Evolutionary conservation across 495 filamentous ascomycete genomes (phyloP), one percentile per base, ranked within the genome.

Genomic region (Durotheca rogersii): DNA sequence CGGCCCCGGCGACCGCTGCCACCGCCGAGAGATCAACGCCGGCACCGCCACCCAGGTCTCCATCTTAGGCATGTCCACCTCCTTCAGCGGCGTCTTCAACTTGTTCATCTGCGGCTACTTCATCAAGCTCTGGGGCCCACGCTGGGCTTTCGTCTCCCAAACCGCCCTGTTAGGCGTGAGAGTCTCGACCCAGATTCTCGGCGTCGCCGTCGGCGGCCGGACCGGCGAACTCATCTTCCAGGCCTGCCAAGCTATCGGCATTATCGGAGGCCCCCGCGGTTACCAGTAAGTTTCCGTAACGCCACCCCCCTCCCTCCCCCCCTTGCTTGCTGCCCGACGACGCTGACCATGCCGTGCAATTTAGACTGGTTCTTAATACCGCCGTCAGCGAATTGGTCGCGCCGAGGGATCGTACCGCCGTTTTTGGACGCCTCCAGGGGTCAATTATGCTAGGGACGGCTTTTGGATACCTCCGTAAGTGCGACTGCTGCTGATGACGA

Each of bases 51-150:
- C 67, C 0, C 65, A 78, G 21, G 75, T 79, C 5, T 69, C 77
- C 5, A 59, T 83, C 19, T 62, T 83, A 4, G 78, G 72, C 15
- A 75, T 66, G 66, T 61, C 72, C 56, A 76, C 73, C 5, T 73
- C 73, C 3, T 65, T 77, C 11, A 76, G 70, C 50, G 74, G 80
- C 14, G 71, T 79, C 9, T 60, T 77, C 43, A 83, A 83, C 41
- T 60, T 83, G 12, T 81, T 83, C 51, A 64, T 83, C 5, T 75
- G 79, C 14, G 77, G 77, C 10, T 81, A 78, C 72, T 71, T 68
- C 17, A 79, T 81, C 49, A 82, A 81, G 56, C 63, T 67, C 15
- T 68, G 76, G 49, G 80, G 80, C 1, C 72, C 80, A 1, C 73
- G 80, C 11, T 58, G 65, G 33, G 73, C 80, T 0, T 65, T 83